Percentiles rank a stretch among this genome's conserved stretches.
phyloP scores from a whole-genome alignment of 208 protist genomes.

The Trypanosoma brucei region DNA sequence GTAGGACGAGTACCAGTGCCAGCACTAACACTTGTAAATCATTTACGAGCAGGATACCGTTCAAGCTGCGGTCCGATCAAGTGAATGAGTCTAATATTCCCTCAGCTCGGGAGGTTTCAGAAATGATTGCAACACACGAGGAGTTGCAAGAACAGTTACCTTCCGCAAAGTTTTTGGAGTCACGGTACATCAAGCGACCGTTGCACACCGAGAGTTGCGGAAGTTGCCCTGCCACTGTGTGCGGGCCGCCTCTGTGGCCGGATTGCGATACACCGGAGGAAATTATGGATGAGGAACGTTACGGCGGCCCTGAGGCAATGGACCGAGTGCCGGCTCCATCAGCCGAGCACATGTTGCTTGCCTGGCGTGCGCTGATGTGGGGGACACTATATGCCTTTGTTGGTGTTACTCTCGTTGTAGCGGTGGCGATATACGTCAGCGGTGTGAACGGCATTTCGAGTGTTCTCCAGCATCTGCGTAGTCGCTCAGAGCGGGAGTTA shows the following conservation, averaged over 20 bases:
- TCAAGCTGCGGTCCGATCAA: constrained; percentile 38
- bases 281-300: constrained; percentile 26
- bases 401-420: constrained; percentile 35
- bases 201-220: neutral
- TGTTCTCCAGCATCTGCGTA: constrained; percentile 38
- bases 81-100: constrained; percentile 68
- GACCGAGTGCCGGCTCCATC: constrained; percentile 6
- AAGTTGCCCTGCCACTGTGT: neutral
- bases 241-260: constrained; percentile 17
- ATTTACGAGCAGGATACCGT: constrained; percentile 36
- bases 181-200: constrained; percentile 28
- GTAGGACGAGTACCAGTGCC: neutral
- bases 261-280: constrained; percentile 22
- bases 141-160: constrained; percentile 59
- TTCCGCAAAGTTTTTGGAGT: constrained; percentile 47
- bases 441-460: constrained; percentile 40
- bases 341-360: constrained; percentile 56
- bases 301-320: constrained; percentile 10
- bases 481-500: constrained; percentile 37
- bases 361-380: constrained; percentile 66
- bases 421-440: constrained; percentile 47
- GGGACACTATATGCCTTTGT: constrained; percentile 62
- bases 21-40: neutral
- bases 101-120: constrained; percentile 41
- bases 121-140: constrained; percentile 44